Conservation (phyloP, 2,329 filamentous ascomycete species). For the Sclerotinia borealis region DNA sequence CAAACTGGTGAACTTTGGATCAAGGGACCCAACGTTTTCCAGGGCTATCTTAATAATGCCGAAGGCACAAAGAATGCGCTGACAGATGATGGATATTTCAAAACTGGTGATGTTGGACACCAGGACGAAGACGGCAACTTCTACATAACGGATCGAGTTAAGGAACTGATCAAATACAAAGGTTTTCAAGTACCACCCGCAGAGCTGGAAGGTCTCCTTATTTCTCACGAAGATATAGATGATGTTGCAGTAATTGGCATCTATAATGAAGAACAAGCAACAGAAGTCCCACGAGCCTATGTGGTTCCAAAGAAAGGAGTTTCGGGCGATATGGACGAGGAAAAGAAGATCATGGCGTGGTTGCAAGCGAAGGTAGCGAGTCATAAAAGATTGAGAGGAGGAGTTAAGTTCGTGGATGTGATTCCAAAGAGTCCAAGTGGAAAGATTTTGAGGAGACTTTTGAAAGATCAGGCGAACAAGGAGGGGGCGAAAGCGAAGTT, state of each 20-base stretch:
- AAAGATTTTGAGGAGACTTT: constrained; percentile 43
- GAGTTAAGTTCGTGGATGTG: constrained; percentile 56
- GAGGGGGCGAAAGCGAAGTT: constrained; percentile 18
- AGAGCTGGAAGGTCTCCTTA: constrained; percentile 49
- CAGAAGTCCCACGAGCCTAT: constrained; percentile 63
- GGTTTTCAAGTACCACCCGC: constrained; percentile 67
- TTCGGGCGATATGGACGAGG: constrained; percentile 24
- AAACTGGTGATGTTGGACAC: constrained; percentile 76
- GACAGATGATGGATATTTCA: constrained; percentile 69
- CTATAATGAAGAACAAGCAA: constrained; percentile 53
- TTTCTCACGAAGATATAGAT: constrained; percentile 39
- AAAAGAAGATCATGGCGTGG: constrained; percentile 47
- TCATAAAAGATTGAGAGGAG: constrained; percentile 65
- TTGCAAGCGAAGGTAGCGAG: constrained; percentile 53
- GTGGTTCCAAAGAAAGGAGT: constrained; percentile 41
- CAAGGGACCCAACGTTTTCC: constrained; percentile 55
- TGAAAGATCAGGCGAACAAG: constrained; percentile 37
- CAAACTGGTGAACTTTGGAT: constrained; percentile 67
- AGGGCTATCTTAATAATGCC: constrained; percentile 51
- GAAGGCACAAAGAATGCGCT: constrained; percentile 63
- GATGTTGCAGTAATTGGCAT: constrained; percentile 61
- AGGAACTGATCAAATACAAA: constrained; percentile 60
- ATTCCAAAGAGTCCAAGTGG: constrained; percentile 63
- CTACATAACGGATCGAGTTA: constrained; percentile 81
- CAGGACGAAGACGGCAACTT: constrained; percentile 71